Base-by-base conservation (phyloP, 208 protist genomes). In the Leishmania arabica region DNA sequence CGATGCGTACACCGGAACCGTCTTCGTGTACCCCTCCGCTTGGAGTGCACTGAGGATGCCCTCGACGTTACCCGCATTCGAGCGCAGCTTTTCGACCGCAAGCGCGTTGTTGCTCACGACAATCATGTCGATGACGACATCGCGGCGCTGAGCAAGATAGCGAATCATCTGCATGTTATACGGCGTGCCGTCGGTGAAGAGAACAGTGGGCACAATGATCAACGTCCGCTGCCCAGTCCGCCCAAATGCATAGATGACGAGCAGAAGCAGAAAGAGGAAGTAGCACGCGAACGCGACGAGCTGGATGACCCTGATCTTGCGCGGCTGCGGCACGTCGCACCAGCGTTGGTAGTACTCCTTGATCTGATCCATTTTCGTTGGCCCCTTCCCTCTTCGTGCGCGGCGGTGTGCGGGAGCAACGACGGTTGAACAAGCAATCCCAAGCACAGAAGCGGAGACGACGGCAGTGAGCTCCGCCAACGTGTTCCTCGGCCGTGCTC, bases 181-280 rank as follows among this genome's bases (percentile, higher is more conserved):
- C 34, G 92, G 91, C 31, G 90, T 90, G 42, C 84, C 84, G 66
- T 95, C 90, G 73, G 91, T 93, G 77, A 97, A 97, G 42, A 97
- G 40, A 13, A 97, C 83, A 2, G 81, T 84, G 3, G 85, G 75
- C 15, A 66, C 71, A 21, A 89, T 83, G 3, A 71, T 54, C 7
- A n/a, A 71, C 3, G 83, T 84, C 65, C 79, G 88, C 56, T 83
- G 89, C 31, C 82, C 84, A 0, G 88, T 95, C 8, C 91, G 85
- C 13, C 92, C 91, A 88, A 94, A 95, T 9, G 77, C 88, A 75
- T 94, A 95, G 58, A 95, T 92, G 11, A 97, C 84, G 77, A 97
- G 79, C 66, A 94, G 86, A 0, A 97, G 60, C 27, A 97, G 83
- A 49, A 91, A 93, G 54, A 95, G 37, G 42, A 85, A 74, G 80